These are phyloP conservation scores for Herpotrichia juniperi DNA, from an alignment of 2,329 filamentous ascomycete genomes.

Conservation along the genomic window DNA sequence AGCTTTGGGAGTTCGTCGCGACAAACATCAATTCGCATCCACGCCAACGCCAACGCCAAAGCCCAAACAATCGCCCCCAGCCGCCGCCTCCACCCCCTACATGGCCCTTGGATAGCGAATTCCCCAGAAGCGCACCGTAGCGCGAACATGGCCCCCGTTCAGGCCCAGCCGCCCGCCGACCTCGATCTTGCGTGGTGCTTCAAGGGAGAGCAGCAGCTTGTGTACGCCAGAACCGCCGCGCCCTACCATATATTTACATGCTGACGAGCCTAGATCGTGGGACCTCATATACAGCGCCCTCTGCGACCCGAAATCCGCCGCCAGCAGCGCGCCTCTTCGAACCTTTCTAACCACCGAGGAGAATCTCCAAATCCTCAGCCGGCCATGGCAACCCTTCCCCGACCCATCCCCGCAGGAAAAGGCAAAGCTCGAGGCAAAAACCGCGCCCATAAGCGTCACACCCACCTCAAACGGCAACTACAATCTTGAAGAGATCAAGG, in stretches of 20 bases:
- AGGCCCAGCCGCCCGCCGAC: constrained; percentile 58
- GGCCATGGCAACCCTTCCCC: constrained; percentile 72
- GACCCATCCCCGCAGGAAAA: constrained; percentile 67
- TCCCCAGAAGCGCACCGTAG: constrained; percentile 37
- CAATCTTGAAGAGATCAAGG: constrained; percentile 80
- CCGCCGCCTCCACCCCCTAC: constrained; percentile 14
- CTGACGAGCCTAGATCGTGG: constrained; percentile 64
- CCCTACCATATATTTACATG: not conserved
- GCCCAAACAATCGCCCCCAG: constrained; percentile 30
- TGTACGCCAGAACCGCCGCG: constrained; percentile 64
- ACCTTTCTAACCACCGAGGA: constrained; percentile 74
- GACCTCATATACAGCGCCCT: constrained; percentile 61
- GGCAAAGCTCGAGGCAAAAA: constrained; percentile 79
- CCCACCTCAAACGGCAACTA: constrained; percentile 70
- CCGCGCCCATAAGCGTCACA: constrained; percentile 83
- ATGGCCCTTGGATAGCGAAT: constrained; percentile 42
- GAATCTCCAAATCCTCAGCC: constrained; percentile 70
- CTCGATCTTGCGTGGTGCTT: constrained; percentile 86
- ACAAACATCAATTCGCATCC: constrained; percentile 18
- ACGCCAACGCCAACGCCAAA: no score
- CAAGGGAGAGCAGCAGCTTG: constrained; percentile 76
- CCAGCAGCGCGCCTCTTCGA: constrained; percentile 53
- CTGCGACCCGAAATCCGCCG: constrained; percentile 54
- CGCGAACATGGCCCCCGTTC: constrained; percentile 45
- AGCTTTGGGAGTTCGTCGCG: constrained; percentile 18